Evolutionary conservation across 257 asterid species (phyloP), one percentile per base, ranked within the genome.

Genomic region (Plantago ovata): DNA sequence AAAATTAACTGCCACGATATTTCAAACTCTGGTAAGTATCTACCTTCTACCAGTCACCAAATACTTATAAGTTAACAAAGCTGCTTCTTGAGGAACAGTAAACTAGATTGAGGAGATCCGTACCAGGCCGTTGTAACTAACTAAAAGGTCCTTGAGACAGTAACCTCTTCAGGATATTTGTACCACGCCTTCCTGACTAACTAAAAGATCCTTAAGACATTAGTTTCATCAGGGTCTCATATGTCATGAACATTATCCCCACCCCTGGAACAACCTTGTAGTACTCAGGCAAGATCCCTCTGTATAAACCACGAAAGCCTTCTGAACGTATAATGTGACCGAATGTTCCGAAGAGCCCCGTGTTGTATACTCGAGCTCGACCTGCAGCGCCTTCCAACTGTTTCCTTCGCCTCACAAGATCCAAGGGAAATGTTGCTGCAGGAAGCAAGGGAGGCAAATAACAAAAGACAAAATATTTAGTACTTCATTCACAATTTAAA

Each of bases 311-410:
- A 13, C 79, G 83, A 0, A 91, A 43, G 20, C 98, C 98, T 85
- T 91, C 98, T 16, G 56, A 39, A 13, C 71, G 76, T 58, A 85
- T 13, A 38, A 91, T 91, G 65, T 81, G 89, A 59, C 70, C 58
- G 69, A 91, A 78, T 28, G 88, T 76, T 58, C 96, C 98, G 15
- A 77, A 33, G 33, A 91, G 58, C 33, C 98, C 98, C 15, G 84
- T 75, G 20, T 81, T 85, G 64, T 91, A 91, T 14, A 91, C 91
- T 10, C 87, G 86, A 50, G 96, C 92, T 43, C 84, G 80, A 38
- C 98, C 98, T 53, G 63, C 95, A 60, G 74, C 95, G 72, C 98
- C 96, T 75, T 91, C 98, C 74, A 91, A 67, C 60, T 91, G 98
- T 93, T 79, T 87, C 78, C 98, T 83, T 70, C 98, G 78, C 64